Evolutionary conservation across 192 early-diverging fungal species (phyloP).

Genomic region (Podila epigama): DNA sequence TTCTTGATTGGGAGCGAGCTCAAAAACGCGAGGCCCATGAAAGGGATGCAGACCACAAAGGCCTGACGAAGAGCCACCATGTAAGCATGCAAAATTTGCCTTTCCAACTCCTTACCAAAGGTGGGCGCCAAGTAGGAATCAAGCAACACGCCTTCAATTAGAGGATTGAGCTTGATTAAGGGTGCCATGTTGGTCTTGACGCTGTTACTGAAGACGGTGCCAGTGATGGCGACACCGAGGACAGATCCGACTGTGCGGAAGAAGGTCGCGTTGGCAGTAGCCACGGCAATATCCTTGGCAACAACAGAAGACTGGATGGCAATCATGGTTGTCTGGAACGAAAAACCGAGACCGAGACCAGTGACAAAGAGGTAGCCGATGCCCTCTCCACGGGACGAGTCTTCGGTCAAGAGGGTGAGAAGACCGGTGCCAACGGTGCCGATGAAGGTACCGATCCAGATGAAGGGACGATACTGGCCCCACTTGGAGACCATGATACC

Average conservation of each 20-base stretch:
- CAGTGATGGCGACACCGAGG: constrained; percentile 52
- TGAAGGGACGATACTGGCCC: constrained; percentile 62
- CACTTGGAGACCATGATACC: constrained; percentile 68
- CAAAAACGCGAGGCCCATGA: constrained; percentile 56
- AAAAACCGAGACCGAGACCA: constrained; percentile 78
- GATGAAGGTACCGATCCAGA: constrained; percentile 70
- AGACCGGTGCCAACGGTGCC: constrained; percentile 66
- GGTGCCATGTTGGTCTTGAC: constrained; percentile 35
- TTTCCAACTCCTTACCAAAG: constrained; percentile 37
- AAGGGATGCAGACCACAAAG: constrained; percentile 58
- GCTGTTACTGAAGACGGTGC: constrained; percentile 47
- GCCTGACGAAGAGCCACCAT: constrained; percentile 55
- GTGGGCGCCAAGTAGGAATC: constrained; percentile 47
- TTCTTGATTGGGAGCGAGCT: constrained; percentile 50
- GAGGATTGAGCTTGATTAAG: constrained; percentile 1
- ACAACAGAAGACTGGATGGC: constrained; percentile 73
- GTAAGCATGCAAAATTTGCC: constrained; percentile 55
- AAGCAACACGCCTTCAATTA: constrained; percentile 1
- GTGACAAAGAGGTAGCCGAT: constrained; percentile 71
- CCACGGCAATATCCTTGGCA: constrained; percentile 66
- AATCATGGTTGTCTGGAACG: constrained; percentile 73
- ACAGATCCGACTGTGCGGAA: constrained; percentile 54
- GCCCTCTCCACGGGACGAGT: constrained; percentile 52
- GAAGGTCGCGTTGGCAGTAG: constrained; percentile 70
- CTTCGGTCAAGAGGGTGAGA: constrained; percentile 56